Evolutionary conservation across 2,329 filamentous ascomycete species (phyloP), one percentile per base, ranked within the genome.

Genomic region (Ilyonectria mors-panacis): DNA sequence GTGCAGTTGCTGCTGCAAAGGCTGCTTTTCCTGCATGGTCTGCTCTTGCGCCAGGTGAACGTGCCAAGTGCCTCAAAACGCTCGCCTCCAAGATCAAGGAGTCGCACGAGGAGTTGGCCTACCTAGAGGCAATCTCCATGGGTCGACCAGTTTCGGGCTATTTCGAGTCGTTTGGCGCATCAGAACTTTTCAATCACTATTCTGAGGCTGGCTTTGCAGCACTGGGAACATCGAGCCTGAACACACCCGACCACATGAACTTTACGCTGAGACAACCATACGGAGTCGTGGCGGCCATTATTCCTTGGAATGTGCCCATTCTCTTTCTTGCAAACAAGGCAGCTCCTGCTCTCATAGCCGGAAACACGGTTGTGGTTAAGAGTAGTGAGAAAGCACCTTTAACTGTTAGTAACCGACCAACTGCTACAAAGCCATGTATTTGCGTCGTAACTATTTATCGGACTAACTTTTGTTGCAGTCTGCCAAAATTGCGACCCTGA

Each of bases 221-320:
- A 77, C 15, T 83, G 80, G 44, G 80, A 82, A 10, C 78, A 83
- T 70, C 83, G 1, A 84, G 81, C 57, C 71, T 86, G 35, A 83
- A 86, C 71, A 86, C 83, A 0, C 85, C 85, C 1, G 84, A 84
- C 6, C 80, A 81, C 63, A 69, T 87, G 13, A 83, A 77, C 59
- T 74, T 87, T 76, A 83, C 83, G 17, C 70, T 85, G 0, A 81
- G 82, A 17, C 84, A 88, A 74, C 86, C 86, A 0, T 83, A 81
- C 47, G 85, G 86, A n/a, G 85, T 88, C 2, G 83, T 82, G 0
- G 87, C 81, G 2, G 81, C 81, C n/a, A 90, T 91, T 59, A 87
- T 89, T 55, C 87, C 88, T 0, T 90, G 87, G 86, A 89, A 89
- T 67, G 81, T 81, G 0, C 83, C 87, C 0, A 70, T 88, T 4